Evolutionary conservation across 805 yeast species (phyloP).

Genomic region (Babjeviella inositovora): DNA sequence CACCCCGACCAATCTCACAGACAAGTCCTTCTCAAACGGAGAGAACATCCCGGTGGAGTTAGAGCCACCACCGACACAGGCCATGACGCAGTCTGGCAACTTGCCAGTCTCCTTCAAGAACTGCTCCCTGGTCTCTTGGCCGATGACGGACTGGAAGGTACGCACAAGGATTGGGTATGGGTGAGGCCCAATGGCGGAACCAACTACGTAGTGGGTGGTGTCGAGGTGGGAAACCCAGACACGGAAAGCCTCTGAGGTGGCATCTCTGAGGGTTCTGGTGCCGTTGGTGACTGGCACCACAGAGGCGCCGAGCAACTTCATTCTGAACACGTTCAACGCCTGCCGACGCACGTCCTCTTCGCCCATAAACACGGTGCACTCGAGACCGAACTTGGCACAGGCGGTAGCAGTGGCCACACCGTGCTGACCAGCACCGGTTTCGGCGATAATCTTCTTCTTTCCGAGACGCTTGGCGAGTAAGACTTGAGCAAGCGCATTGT

Average conservation of each 20-base stretch:
- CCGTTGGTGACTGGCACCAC: constrained; percentile 92
- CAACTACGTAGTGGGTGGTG: constrained; percentile 88
- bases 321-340: constrained; percentile 94
- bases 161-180: constrained; percentile 97
- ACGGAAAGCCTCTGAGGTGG: constrained; percentile 94
- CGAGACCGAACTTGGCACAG: constrained; percentile 81
- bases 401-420: constrained; percentile 93
- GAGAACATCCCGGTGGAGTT: constrained; percentile 93
- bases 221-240: constrained; percentile 83
- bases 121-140: constrained; percentile 86
- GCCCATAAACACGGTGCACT: constrained; percentile 95
- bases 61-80: constrained; percentile 99
- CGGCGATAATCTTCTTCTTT: constrained; percentile 65
- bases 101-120: constrained; percentile 67
- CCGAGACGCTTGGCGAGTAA: constrained; percentile 68
- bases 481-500: constrained; percentile 74
- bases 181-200: constrained; percentile 98
- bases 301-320: constrained; percentile 91
- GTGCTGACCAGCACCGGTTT: constrained; percentile 89
- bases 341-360: constrained; percentile 98
- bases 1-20: constrained; percentile 77
- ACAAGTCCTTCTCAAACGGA: constrained; percentile 72
- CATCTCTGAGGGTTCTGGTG: constrained; percentile 92
- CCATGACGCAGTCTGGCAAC: constrained; percentile 87
- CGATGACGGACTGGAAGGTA: constrained; percentile 96